A percentile compares a stretch with the other conserved stretches of the same genome.
These are phyloP conservation scores for Neofusicoccum laricinum DNA, from an alignment of 2,329 filamentous ascomycete genomes.

Conservation along the genomic window DNA sequence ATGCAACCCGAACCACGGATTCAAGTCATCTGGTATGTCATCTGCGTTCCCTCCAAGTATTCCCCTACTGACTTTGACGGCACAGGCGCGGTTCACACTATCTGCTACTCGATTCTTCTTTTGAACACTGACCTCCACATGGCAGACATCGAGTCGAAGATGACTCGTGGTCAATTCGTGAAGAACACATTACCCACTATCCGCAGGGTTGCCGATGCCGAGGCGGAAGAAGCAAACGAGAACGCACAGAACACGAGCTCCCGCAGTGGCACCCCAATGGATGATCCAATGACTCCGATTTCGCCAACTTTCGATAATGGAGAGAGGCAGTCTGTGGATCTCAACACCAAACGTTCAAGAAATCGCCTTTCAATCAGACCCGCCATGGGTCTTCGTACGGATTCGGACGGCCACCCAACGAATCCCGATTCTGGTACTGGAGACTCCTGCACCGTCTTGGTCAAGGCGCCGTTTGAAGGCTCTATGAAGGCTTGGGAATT, in stretches of 20 bases:
- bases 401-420: conserved; percentile 31
- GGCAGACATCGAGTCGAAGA: conserved; percentile 92
- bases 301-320: conserved; percentile 8
- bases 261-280: not conserved
- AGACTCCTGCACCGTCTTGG: conserved; percentile 70
- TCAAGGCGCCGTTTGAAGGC: conserved; percentile 74
- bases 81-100: conserved; percentile 89
- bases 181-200: conserved; percentile 96
- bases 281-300: not conserved
- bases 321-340: conserved; percentile 2
- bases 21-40: conserved; percentile 72
- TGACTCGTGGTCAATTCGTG: conserved; percentile 92
- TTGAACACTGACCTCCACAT: conserved; percentile 95
- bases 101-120: conserved; percentile 92
- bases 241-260: conserved; percentile 21
- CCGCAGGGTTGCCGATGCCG: conserved; percentile 67
- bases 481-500: conserved; percentile 78
- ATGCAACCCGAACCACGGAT: conserved; percentile 89
- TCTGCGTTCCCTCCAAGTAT: not conserved
- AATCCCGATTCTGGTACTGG: conserved; percentile 35
- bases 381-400: conserved; percentile 23
- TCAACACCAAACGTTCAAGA: conserved; percentile 22
- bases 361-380: conserved; percentile 25
- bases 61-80: not conserved
- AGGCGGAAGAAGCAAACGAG: not conserved